phyloP scores from a whole-genome alignment of 2,329 filamentous ascomycete genomes.

The Pseudomassariella vexata region DNA sequence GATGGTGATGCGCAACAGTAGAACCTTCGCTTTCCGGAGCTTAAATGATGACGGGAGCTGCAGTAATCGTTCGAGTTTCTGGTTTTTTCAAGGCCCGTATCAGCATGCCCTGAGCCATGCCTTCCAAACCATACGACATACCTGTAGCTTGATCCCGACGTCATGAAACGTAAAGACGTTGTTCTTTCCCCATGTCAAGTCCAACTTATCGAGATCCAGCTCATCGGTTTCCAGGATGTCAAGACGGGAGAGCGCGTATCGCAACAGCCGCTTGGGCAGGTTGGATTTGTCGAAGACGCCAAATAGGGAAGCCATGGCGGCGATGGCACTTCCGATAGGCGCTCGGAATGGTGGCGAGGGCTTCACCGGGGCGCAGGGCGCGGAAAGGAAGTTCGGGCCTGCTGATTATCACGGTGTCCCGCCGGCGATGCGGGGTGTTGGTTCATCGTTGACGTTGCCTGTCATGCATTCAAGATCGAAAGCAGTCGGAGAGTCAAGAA shows the following conservation, averaged over 20 bases:
- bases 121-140: slow-evolving; percentile 41
- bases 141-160: slow-evolving; percentile 75
- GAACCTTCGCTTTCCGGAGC: slow-evolving; percentile 68
- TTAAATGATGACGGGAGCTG: slow-evolving; percentile 68
- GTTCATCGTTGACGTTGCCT: slow-evolving; percentile 9
- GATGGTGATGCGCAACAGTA: slow-evolving; percentile 73
- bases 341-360: slow-evolving; percentile 1
- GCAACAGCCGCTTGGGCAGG: slow-evolving; percentile 83
- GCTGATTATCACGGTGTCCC: slow-evolving; percentile 10
- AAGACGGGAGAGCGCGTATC: slow-evolving; percentile 76
- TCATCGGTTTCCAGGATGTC: slow-evolving; percentile 85
- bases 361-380: not conserved
- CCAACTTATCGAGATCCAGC: slow-evolving; percentile 78
- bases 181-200: slow-evolving; percentile 74
- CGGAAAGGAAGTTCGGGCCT: slow-evolving; percentile 1
- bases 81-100: no score
- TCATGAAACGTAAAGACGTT: slow-evolving; percentile 82
- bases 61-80: slow-evolving; percentile 76
- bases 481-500: no score
- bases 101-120: no score
- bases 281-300: slow-evolving; percentile 59
- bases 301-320: slow-evolving; percentile 71
- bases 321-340: slow-evolving; percentile 14
- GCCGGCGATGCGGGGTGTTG: slow-evolving; percentile 9
- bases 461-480: not conserved